Base-by-base conservation (phyloP, 768 basidiomycete genomes). In the Naganishia antarctica region DNA sequence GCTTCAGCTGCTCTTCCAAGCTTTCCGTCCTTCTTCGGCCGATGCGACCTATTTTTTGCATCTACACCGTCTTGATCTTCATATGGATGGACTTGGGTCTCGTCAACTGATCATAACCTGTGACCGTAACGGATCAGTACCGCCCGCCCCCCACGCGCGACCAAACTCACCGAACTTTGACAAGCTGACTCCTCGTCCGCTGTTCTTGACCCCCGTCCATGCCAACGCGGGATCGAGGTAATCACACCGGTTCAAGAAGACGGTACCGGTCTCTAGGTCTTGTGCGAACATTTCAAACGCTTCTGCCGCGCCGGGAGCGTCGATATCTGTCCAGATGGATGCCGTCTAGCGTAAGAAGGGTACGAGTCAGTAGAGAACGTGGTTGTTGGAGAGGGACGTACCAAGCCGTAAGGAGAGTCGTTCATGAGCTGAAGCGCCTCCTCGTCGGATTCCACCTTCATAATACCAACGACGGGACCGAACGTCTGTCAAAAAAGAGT, bases 121-220 rank as follows among this genome's bases (percentile, higher is more conserved):
- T 8, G 21, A 21, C 32, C 11, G 2, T 7, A 12, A 21, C 7
- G 58, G 4, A 26, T 59, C 4, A 57, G 45, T 21, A 29, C 40
- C 32, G 25, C 11, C 13, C 8, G 9, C 15, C 51, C 16, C 1
- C 21, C 46, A 37, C 3, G 21, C 21, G n/a, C n/a, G 7, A 21
- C 23, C 29, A 21, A 16, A 69, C 70, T 60, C 40, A 69, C 92
- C 93, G 68, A 89, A 91, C 73, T 87, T 86, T 74, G 89, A 91
- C 70, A 98, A 79, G 71, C 90, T 92, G 65, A 97, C 81, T 1
- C 94, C 96, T 29, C 92, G 81, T 26, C 96, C 96, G 61, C 88
- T 91, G 71, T 96, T 80, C 81, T 97, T 98, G 49, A 90, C 87
- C 1, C 94, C 96, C 2, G 87, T 89, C 96, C 96, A 99, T 0